Base-by-base conservation (phyloP, 2,329 filamentous ascomycete species). In the Sclerotinia spermophila region DNA sequence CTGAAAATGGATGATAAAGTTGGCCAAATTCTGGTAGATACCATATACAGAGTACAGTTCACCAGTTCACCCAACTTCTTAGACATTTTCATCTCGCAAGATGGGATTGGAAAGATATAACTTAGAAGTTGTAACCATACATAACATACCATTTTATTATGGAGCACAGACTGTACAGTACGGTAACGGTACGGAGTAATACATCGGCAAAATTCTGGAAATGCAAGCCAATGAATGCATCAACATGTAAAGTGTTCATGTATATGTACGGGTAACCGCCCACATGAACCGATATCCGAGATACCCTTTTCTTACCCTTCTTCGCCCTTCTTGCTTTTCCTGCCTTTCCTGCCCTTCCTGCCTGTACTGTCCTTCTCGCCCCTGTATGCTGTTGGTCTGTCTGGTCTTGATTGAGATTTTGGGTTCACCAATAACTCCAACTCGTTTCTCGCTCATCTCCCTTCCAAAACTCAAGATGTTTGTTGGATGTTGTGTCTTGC, bases 401-500 rank as follows among this genome's bases (percentile, higher is more conserved):
- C 33, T 65, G 44, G 61, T 38, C 33, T 33, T 51, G 42, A 48
- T 64, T 45, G 33, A 19, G 60, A 24, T 48, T n/a, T 15, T 35
- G 21, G 19, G 55, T 30, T 58, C 55, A 58, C 33, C 56, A 59
- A 40, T 59, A 15, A 38, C 33, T 59, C 1, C 11, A 59, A 38
- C 35, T 59, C 56, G 56, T 59, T 51, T 27, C 56, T 38, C 24
- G 33, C 56, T 13, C 56, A 38, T 33, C 27, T 53, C 27, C 27
- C 48, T 8, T 8, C 48, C n/a, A n/a, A 59, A 40, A 38, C 24
- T 60, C 30, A 64, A 48, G 30, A 38, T 51, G 61, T 48, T 65
- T 13, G 44, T 65, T 65, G 61, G 61, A 65, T 51, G 44, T 40
- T 51, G 27, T 62, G 60, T 62, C 60, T 62, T 62, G 40, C 40